These are phyloP conservation scores for Puccinia polysora DNA, from an alignment of 1,284 basidiomycete species.

Conservation along the genomic window DNA sequence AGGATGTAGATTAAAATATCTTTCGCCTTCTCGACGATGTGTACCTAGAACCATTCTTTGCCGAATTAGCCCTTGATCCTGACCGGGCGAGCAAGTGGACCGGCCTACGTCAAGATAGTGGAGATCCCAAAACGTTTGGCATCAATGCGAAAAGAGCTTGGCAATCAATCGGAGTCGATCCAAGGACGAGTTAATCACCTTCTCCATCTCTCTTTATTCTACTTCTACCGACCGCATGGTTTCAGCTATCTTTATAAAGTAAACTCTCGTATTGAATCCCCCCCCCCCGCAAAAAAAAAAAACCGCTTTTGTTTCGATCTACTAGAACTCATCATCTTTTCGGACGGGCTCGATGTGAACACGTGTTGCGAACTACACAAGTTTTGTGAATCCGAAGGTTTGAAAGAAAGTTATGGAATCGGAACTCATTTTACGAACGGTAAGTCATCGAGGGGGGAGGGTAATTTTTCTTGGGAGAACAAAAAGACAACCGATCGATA, in stretches of 20 bases:
- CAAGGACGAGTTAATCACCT: slow-evolving; percentile 57
- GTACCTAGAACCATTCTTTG: slow-evolving; percentile 68
- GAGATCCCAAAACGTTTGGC: slow-evolving; percentile 74
- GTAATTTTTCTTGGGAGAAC: no score
- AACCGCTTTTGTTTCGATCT: neutral
- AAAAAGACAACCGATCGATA: no score
- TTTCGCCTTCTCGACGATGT: no score
- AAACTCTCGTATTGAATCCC: neutral
- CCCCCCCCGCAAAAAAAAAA: neutral
- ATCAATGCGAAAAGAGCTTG: slow-evolving; percentile 68
- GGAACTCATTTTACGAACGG: slow-evolving; percentile 84
- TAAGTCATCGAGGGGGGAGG: slow-evolving; percentile 39
- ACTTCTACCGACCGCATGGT: no score
- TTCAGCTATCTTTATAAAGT: neutral
- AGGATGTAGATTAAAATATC: no score
- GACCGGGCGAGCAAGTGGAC: slow-evolving; percentile 67
- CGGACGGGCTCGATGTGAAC: slow-evolving; percentile 70
- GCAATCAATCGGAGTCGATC: slow-evolving; percentile 63
- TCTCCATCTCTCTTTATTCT: neutral
- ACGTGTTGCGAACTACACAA: slow-evolving; percentile 66
- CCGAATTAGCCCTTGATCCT: slow-evolving; percentile 62
- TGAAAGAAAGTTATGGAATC: slow-evolving; percentile 78
- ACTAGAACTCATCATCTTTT: slow-evolving; percentile 68
- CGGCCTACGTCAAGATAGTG: slow-evolving; percentile 84
- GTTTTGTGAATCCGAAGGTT: slow-evolving; percentile 68